phyloP scores from a whole-genome alignment of 140 eudicot species.

The Bidens hawaiensis region DNA sequence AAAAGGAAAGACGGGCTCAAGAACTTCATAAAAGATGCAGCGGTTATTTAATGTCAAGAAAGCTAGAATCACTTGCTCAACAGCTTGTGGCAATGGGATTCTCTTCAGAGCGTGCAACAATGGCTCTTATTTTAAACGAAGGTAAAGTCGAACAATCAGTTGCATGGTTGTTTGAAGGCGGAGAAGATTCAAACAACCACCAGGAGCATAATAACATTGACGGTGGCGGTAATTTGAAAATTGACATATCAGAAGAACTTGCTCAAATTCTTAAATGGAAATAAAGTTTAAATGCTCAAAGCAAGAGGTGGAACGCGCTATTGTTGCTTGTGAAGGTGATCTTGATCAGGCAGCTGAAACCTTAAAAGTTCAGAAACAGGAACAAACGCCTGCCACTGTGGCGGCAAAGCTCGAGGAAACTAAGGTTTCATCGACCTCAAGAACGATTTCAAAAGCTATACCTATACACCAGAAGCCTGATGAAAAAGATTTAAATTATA shows the following conservation, averaged over 20 bases:
- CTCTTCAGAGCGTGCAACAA: constrained; percentile 74
- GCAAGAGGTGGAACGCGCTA: constrained; percentile 74
- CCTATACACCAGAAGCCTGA: constrained; percentile 50
- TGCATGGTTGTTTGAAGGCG: constrained; percentile 73
- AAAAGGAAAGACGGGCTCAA: constrained; percentile 88
- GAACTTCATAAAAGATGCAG: constrained; percentile 79
- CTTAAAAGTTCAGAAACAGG: constrained; percentile 62
- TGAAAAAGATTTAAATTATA: constrained; percentile 67
- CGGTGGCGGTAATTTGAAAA: constrained; percentile 59
- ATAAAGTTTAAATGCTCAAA: constrained; percentile 63
- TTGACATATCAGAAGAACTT: constrained; percentile 88
- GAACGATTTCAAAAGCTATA: constrained; percentile 33
- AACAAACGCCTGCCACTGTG: constrained; percentile 42
- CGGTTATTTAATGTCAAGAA: constrained; percentile 89
- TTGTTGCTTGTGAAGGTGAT: constrained; percentile 85
- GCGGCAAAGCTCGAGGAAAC: constrained; percentile 59
- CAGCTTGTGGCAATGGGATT: constrained; percentile 91
- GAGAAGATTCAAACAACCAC: constrained; percentile 54
- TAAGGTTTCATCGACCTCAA: constrained; percentile 32
- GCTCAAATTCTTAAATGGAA: constrained; percentile 70
- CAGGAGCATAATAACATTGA: constrained; percentile 43
- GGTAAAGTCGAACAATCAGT: constrained; percentile 84
- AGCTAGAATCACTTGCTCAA: constrained; percentile 76
- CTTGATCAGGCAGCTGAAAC: constrained; percentile 73
- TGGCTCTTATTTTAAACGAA: constrained; percentile 87